Conservation (phyloP, 2,329 filamentous ascomycete genomes). For the Aureobasidium vineae region DNA sequence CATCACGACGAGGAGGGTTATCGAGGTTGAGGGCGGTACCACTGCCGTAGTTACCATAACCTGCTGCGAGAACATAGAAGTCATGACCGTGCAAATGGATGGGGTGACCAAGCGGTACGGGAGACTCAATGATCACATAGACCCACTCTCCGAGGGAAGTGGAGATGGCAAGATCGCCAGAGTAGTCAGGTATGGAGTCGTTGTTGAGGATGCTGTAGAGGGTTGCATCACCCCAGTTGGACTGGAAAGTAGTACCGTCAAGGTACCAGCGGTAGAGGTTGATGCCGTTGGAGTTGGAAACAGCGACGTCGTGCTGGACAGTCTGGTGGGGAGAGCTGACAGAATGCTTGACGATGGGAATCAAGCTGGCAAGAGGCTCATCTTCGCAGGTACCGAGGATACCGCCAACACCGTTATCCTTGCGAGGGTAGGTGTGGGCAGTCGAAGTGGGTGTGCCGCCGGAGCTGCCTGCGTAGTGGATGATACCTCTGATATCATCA, state of each 20-base stretch:
- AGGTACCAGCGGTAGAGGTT: slow-evolving; percentile 45
- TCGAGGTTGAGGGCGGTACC: slow-evolving; percentile 35
- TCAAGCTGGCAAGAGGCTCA: slow-evolving; percentile 38
- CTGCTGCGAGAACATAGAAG: slow-evolving; percentile 45
- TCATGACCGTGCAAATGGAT: slow-evolving; percentile 44
- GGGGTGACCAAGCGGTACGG: slow-evolving; percentile 37
- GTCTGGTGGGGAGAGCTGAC: slow-evolving; percentile 32
- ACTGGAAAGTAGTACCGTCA: slow-evolving; percentile 42
- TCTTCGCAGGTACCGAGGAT: slow-evolving; percentile 35
- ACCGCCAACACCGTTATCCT: slow-evolving; percentile 22
- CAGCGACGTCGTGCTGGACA: slow-evolving; percentile 36
- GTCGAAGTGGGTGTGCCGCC: slow-evolving; percentile 35
- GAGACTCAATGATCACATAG: slow-evolving; percentile 47
- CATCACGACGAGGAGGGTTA: slow-evolving; percentile 38
- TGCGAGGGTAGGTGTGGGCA: slow-evolving; percentile 37
- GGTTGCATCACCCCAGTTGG: slow-evolving; percentile 44
- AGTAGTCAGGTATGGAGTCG: slow-evolving; percentile 37
- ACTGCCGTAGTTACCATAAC: slow-evolving; percentile 38
- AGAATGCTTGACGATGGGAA: slow-evolving; percentile 33
- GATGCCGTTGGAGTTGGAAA: slow-evolving; percentile 35
- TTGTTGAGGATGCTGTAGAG: slow-evolving; percentile 40
- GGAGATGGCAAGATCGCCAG: slow-evolving; percentile 39
- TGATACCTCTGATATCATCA: slow-evolving; percentile 36
- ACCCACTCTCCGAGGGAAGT: slow-evolving; percentile 41
- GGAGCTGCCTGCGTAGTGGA: slow-evolving; percentile 38